Conservation (phyloP, 371 early-diverging fungal species). For the Cokeromyces recurvatus region DNA sequence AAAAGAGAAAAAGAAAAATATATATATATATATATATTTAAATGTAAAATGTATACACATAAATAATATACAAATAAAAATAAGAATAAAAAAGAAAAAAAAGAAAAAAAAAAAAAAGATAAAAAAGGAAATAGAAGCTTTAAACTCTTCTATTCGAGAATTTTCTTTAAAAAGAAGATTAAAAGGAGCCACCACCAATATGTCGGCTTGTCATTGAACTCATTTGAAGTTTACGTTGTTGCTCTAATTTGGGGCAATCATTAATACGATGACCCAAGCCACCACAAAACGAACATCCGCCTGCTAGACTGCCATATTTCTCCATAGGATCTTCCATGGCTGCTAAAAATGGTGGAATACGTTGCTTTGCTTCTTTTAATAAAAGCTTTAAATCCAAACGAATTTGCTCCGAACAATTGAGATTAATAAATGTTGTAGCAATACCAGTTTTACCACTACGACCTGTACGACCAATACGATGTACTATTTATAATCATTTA, state of each 20-base stretch:
- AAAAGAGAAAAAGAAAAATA: too few species aligned
- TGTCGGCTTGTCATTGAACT: slow-evolving; percentile 35
- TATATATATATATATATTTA: too few species aligned
- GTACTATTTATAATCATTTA: slow-evolving; percentile 44
- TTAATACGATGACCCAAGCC: slow-evolving; percentile 93
- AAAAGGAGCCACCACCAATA: slow-evolving; percentile 25
- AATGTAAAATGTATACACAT: too few species aligned
- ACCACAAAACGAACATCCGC: slow-evolving; percentile 93
- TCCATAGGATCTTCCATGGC: slow-evolving; percentile 87
- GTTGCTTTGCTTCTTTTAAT: slow-evolving; percentile 89
- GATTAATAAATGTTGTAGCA: slow-evolving; percentile 95
- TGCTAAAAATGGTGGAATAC: slow-evolving; percentile 84
- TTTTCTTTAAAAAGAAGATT: too few species aligned
- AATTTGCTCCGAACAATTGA: slow-evolving; percentile 80
- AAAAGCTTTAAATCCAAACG: slow-evolving; percentile 91
- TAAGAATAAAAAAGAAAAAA: slow-evolving; percentile 1
- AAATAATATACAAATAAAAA: too few species aligned
- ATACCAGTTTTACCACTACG: slow-evolving; percentile 96
- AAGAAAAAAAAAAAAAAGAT: slow-evolving; percentile 4
- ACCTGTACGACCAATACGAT: slow-evolving; percentile 99
- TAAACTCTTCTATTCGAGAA: too few species aligned
- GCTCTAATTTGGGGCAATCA: slow-evolving; percentile 85
- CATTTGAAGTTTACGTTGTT: slow-evolving; percentile 60
- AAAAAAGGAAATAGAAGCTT: slow-evolving; percentile 4
- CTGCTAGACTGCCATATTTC: slow-evolving; percentile 64